Percentiles rank a stretch among this genome's conserved stretches.
Conservation (phyloP, 305 asterid genomes). For the Nicotiana rustica region DNA sequence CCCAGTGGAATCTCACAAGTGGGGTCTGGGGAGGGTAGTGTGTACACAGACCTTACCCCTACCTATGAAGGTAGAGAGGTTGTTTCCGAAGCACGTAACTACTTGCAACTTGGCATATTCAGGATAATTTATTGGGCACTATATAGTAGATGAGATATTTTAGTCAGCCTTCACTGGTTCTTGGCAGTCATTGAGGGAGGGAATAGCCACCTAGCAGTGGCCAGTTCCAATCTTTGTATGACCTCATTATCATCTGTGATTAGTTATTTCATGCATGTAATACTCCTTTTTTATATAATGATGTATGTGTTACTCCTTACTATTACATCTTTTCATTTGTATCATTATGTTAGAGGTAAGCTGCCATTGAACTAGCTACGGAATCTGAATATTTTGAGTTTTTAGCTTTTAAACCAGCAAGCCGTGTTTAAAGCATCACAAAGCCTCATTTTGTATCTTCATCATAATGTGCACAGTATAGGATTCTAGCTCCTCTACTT, state of each 20-base stretch:
- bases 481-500: slow-evolving; percentile 18
- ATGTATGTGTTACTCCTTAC: background rate
- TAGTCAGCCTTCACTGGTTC: slow-evolving; percentile 14
- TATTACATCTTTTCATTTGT: background rate
- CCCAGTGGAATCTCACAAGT: too few species aligned
- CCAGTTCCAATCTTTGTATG: background rate
- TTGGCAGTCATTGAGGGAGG: background rate
- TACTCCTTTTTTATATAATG: background rate
- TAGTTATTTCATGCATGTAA: background rate
- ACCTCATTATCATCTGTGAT: slow-evolving; percentile 8
- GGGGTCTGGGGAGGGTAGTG: too few species aligned
- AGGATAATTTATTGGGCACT: slow-evolving; percentile 1
- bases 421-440: slow-evolving; percentile 1
- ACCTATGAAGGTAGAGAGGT: too few species aligned
- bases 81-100: too few species aligned
- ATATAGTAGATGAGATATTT: background rate
- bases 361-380: background rate
- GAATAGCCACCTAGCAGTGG: background rate
- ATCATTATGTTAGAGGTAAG: background rate
- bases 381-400: background rate
- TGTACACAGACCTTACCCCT: too few species aligned
- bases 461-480: background rate
- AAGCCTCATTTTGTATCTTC: background rate
- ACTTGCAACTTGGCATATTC: background rate
- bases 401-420: slow-evolving; percentile 5